Evolutionary conservation across 2,329 filamentous ascomycete genomes (phyloP), one percentile per base, ranked within the genome.

Genomic region (Microascus cirrosus): DNA sequence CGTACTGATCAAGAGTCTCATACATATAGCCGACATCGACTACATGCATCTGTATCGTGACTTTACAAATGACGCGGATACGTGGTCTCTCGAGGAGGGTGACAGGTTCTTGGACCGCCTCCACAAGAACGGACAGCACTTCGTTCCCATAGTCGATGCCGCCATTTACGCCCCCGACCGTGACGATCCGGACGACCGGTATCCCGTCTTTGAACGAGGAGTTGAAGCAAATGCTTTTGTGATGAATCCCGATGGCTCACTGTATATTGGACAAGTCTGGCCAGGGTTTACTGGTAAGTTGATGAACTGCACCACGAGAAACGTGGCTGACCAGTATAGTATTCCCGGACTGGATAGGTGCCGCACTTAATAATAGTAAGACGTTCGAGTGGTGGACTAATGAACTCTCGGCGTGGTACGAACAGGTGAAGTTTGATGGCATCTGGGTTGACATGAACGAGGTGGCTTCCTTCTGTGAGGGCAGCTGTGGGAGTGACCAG

Each of bases 141-240:
- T 88, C 58, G 77, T 89, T 1, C 77, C 89, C 20, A 92, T 92
- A 70, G 82, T 92, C 13, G 89, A 93, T 65, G 82, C 85, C 2
- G 83, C 83, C 13, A 74, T 81, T 54, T 91, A 91, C 66, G 80
- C 82, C 28, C 87, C 87, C 0, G 86, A 90, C 63, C 85, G 85
- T 0, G 72, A 81, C n/a, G 87, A 90, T 65, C 74, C 75, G 1
- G 82, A 76, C 42, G 87, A 90, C 68, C 77, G 76, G 52, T 88
- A 84, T 66, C 73, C 74, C 1, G 73, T 81, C 0, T 91, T 83
- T 68, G 74, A 84, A 56, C 77, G 81, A 18, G 88, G 87, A 0
- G 69, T 82, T 1, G 76, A 80, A 6, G 71, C 79, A n/a, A 78
- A 73, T 57, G 72, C 71, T 10, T 77, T 77, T 62, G 70, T 83